These are phyloP conservation scores for Trypanosoma theileri DNA, from an alignment of 208 protist species.

Conservation along the genomic window DNA sequence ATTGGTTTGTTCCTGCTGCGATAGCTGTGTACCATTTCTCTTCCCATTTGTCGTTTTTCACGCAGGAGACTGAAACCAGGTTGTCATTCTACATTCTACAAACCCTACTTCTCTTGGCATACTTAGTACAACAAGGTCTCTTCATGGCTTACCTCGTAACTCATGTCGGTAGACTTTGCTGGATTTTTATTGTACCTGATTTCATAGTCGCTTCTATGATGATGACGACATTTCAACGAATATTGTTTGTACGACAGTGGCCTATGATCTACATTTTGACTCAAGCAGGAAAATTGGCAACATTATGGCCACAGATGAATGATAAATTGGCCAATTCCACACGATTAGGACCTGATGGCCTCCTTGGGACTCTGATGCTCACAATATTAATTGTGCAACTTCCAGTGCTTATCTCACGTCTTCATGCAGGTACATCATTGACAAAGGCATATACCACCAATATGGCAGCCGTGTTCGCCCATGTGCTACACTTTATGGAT, in stretches of 20 bases:
- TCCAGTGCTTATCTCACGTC: slow-evolving; percentile 23
- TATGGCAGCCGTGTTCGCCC: slow-evolving; percentile 30
- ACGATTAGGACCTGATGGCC: slow-evolving; percentile 12
- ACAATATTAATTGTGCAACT: slow-evolving; percentile 24
- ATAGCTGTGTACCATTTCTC: background rate
- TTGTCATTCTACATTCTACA: slow-evolving; percentile 6
- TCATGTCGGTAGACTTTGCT: slow-evolving; percentile 8
- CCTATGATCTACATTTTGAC: slow-evolving; percentile 15
- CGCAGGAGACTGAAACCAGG: background rate
- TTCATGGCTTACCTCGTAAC: slow-evolving; percentile 19
- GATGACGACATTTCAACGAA: background rate
- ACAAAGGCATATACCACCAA: slow-evolving; percentile 28
- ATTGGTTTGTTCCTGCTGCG: slow-evolving; percentile 8
- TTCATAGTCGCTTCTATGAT: slow-evolving; percentile 15
- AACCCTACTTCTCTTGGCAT: slow-evolving; percentile 7
- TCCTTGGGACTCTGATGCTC: slow-evolving; percentile 24
- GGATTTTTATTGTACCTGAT: slow-evolving; percentile 22
- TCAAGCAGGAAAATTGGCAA: slow-evolving; percentile 18
- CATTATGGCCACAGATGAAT: slow-evolving; percentile 9
- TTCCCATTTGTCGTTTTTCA: background rate
- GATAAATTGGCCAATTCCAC: background rate
- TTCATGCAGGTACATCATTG: slow-evolving; percentile 16
- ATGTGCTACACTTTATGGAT: slow-evolving; percentile 30
- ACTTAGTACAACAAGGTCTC: slow-evolving; percentile 16
- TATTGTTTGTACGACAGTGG: slow-evolving; percentile 1